A percentile compares a stretch with the other conserved stretches of the same genome.
phyloP scores from a whole-genome alignment of 805 yeast genomes.

The Starmerella sp. region DNA sequence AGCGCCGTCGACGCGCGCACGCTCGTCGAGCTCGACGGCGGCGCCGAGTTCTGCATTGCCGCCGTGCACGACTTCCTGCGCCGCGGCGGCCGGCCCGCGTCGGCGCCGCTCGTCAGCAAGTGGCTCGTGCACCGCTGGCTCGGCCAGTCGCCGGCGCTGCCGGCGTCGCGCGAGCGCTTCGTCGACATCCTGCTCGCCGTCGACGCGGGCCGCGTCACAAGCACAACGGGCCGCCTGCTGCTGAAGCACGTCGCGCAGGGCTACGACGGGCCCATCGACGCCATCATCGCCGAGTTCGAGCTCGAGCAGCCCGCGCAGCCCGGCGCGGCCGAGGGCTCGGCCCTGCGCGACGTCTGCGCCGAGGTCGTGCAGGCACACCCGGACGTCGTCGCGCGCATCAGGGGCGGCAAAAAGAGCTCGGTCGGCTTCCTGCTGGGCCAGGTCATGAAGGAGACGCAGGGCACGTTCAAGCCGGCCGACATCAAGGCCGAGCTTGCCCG shows the following conservation, averaged over 20 bases:
- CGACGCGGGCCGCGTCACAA: slow-evolving; percentile 40
- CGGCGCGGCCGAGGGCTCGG: slow-evolving; percentile 26
- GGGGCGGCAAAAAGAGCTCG: slow-evolving; percentile 50
- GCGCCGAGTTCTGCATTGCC: slow-evolving; percentile 27
- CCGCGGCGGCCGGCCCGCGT: slow-evolving; percentile 17
- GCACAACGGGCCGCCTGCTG: slow-evolving; percentile 55
- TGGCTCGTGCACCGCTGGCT: slow-evolving; percentile 77
- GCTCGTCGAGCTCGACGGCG: slow-evolving; percentile 40
- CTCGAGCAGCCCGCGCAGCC: slow-evolving; percentile 31
- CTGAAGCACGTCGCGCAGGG: slow-evolving; percentile 40
- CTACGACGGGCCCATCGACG: slow-evolving; percentile 26
- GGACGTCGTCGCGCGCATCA: slow-evolving; percentile 47
- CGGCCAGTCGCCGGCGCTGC: slow-evolving; percentile 51
- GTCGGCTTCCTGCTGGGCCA: slow-evolving; percentile 72
- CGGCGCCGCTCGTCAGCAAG: slow-evolving; percentile 43
- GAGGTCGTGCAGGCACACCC: slow-evolving; percentile 38
- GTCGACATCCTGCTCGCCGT: slow-evolving; percentile 47
- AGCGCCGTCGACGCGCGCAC: slow-evolving; percentile 67
- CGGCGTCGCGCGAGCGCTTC: slow-evolving; percentile 35
- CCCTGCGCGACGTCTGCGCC: slow-evolving; percentile 37
- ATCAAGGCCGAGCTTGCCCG: slow-evolving; percentile 24
- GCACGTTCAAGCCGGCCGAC: slow-evolving; percentile 32
- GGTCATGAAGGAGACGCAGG: slow-evolving; percentile 72
- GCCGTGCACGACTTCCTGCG: slow-evolving; percentile 30
- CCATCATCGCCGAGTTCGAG: slow-evolving; percentile 42